Evolutionary conservation across 768 basidiomycete genomes (phyloP), one percentile per base, ranked within the genome.

Genomic region (Boletus pseudopeckii): DNA sequence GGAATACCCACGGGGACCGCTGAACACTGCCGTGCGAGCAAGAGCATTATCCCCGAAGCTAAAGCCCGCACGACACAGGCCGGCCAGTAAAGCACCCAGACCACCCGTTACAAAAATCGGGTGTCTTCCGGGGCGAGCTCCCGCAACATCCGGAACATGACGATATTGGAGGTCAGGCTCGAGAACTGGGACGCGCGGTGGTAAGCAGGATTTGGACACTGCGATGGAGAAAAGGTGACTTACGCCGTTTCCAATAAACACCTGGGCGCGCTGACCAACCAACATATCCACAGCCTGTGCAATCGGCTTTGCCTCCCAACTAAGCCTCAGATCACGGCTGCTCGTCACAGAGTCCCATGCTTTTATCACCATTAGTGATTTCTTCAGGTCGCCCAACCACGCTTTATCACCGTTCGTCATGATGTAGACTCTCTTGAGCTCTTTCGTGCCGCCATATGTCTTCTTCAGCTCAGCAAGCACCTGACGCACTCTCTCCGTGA

Each of bases 191-290:
- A 45, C 30, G 17, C 32, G 24, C 4, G 20, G 32, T 17, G 20
- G 18, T 49, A 33, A 62, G 46, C 42, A 28, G 18, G 32, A 13
- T 28, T 22, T 24, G 28, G 6, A 48, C 20, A 26, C 11, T 24
- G 18, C 17, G 13, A 45, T 2, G 41, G 13, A 30, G 22, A 33
- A 33, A 48, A 7, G 14, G 14, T 15, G 36, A 79, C 84, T 58
- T 62, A 85, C 85, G 53, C 86, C 87, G 62, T 88, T 89, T 8
- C 87, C 87, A 40, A 89, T 71, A 55, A 88, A 81, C 52, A 82
- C 74, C 59, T 85, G 79, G 1, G 85, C 85, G 48, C 82, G 70
- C 62, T 82, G 74, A 13, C 77, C 86, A 39, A 88, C 77, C 57
- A 83, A 73, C 85, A 88, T 87, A 66, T 89, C 87, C 61, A 84